These are phyloP conservation scores for Rubia balearica DNA, from an alignment of 305 asterid genomes.

Conservation along the genomic window DNA sequence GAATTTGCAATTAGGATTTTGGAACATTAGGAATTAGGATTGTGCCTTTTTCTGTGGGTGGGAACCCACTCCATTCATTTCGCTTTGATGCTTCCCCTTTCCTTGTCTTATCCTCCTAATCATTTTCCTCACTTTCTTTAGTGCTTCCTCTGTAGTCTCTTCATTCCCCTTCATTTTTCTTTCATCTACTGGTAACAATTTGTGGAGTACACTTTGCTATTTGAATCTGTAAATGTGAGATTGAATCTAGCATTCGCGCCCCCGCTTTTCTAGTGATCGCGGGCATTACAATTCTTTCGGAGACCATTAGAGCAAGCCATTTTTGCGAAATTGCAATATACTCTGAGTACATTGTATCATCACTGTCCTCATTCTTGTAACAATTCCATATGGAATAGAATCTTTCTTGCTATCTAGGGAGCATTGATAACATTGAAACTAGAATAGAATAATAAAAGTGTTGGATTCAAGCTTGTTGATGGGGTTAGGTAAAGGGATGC, in stretches of 20 bases:
- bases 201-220: not conserved
- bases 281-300: not conserved
- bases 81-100: conserved; percentile 4
- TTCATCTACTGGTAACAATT: not conserved
- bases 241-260: not conserved
- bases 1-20: conserved; percentile 9
- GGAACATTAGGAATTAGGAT: conserved; percentile 1
- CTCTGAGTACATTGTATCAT: not conserved
- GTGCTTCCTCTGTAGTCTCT: conserved; percentile 1
- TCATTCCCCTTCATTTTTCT: not conserved
- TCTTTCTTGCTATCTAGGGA: not conserved
- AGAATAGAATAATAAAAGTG: not conserved
- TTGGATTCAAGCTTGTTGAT: conserved; percentile 1
- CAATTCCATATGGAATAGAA: not conserved
- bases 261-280: too few species aligned
- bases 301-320: not conserved
- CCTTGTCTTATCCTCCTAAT: conserved; percentile 4
- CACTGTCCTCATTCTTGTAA: not conserved
- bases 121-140: conserved; percentile 17
- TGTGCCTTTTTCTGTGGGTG: not conserved
- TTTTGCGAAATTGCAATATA: not conserved
- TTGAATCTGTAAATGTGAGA: not conserved
- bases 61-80: conserved; percentile 13
- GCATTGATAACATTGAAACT: not conserved
- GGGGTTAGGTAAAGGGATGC: conserved; percentile 16